Base-by-base conservation (phyloP, 2,329 filamentous ascomycete species). In the Tolypocladium endophyticum region DNA sequence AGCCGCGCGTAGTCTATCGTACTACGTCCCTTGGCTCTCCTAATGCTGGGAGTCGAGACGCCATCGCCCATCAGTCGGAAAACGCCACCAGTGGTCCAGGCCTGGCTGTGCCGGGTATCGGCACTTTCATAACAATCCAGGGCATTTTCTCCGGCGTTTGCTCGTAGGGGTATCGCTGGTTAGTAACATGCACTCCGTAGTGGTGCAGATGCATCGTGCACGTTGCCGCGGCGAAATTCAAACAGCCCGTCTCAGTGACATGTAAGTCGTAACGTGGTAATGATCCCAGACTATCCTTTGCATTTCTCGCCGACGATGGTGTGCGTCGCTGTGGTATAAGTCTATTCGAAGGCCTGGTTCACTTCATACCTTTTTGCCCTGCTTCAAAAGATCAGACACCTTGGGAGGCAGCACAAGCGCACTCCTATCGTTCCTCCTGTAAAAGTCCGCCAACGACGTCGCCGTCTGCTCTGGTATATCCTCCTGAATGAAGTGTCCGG, bases 401-500 rank as follows among this genome's bases (percentile, higher is more conserved):
- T 99, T 99, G 0, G 92, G 92, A 38, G 94, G 94, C 63, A 99
- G 77, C 1, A 97, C 88, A 61, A 99, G 72, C 14, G 87, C 83
- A 67, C 85, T 91, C 62, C 92, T 82, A 74, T 97, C 93, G 70
- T 99, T 99, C 58, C 94, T 81, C 65, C 87, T 88, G 69, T 94
- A 93, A 70, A 99, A 97, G 70, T 99, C 94, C 1, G 89, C 89
- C 57, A 97, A 77, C 11, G 91, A 82, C 66, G 88, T 80, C 0
- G 94, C 94, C 52, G 89, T 95, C 78, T 93, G 95, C 69, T 92
- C 89, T 0, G 94, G 92, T 56, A 93, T 82, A 72, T 99, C 94
- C 73, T 99, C 94, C 65, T 99, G 94, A 59, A 99, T 86, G 69
- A 99, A 99, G 72, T 99, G 94, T 0, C 94, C 94, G 1, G 94